Evolutionary conservation across 305 asterid genomes (phyloP), one percentile per base, ranked within the genome.

Genomic region (Andrographis paniculata): DNA sequence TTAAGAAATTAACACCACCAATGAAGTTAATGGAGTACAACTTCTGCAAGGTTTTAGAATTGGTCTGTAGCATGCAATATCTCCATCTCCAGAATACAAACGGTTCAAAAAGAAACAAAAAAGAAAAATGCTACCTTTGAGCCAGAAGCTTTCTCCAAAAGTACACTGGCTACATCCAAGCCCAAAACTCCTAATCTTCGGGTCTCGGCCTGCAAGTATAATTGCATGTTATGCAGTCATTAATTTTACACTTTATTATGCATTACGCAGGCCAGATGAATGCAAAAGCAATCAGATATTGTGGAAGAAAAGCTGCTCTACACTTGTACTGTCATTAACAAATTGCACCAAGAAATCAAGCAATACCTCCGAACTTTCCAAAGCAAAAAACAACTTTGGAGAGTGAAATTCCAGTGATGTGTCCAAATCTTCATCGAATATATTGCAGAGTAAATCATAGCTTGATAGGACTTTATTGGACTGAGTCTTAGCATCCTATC

Each of bases 301-400:
- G 30, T 24, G 30, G 30, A 8, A 24, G 30, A 24, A 24, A 4
- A 24, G 8, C 6, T 24, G 6, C 30, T 3, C 30, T 24, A n/a
- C n/a, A n/a, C n/a, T n/a, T n/a, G n/a, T n/a, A n/a, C n/a, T n/a
- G n/a, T n/a, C n/a, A n/a, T n/a, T n/a, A n/a, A n/a, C n/a, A n/a
- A n/a, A n/a, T n/a, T n/a, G n/a, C n/a, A n/a, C n/a, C n/a, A n/a
- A n/a, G n/a, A n/a, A n/a, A n/a, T n/a, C 33, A 36, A 66, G 60
- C 44, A 45, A 44, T 79, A 86, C 99, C 95, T 73, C 80, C 4
- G 93, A 79, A 73, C 86, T 94, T 69, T 91, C 85, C 59, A 91
- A 55, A 17, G 86, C 76, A 60, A 83, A 83, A 77, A 76, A 65
- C 33, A 72, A 22, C 64, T 75, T 84, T 44, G 88, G 76, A 72